Base-by-base conservation (phyloP, 305 asterid species). In the Rubia balearica region DNA sequence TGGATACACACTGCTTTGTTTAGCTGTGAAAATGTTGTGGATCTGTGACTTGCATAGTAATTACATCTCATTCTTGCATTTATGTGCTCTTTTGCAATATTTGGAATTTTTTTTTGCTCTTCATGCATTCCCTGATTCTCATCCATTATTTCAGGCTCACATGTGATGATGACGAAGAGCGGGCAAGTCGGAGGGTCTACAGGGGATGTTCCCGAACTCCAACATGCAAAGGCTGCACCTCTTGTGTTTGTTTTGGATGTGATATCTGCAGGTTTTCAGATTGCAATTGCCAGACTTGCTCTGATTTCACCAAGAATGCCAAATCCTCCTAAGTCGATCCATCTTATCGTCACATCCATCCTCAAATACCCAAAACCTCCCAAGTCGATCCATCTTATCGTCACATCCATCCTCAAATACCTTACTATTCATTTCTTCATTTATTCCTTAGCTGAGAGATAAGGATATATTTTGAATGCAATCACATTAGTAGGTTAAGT, bases 231-330 rank as follows among this genome's bases (percentile, higher is more conserved):
- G 88, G 88, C n/a, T 84, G 88, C 86, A 82, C 86, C 22, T 75
- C 86, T 27, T 84, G 88, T 42, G 88, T 84, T 24, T 84, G 88
- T 64, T 84, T 84, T 73, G 88, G 88, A 16, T 84, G 88, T 61
- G 75, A 81, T 53, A 72, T 69, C 69, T 84, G 88, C 70, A 80
- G 88, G 59, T 84, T 84, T 65, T 70, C 80, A 0, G 88, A 84
- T 59, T 84, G 88, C 82, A 17, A 61, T 73, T 84, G 88, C 83
- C 88, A 84, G 81, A 82, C 81, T 46, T 84, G 88, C 80, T 57
- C 77, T 8, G 88, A 84, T 71, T 84, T 84, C 82, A 84, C 86
- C 14, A 72, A 59, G 69, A 84, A 84, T 72, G 82, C 77, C 40
- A 77, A 75, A 65, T 73, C 83, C 68, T 41, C 68, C 67, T 81